phyloP scores from a whole-genome alignment of 352 stramenopile genomes.

The Phytophthora rubi region DNA sequence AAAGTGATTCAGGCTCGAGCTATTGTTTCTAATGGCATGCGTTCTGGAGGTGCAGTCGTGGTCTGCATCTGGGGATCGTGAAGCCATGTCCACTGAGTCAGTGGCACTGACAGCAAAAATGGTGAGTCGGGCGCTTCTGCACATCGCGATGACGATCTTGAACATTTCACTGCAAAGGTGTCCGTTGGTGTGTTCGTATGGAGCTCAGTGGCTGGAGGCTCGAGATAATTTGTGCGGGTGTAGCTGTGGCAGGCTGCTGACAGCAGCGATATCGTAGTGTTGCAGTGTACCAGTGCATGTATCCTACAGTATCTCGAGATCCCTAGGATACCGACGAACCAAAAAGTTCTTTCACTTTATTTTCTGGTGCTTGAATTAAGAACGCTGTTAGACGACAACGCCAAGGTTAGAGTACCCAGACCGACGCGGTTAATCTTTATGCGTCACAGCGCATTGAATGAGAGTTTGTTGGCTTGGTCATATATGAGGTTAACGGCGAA shows the following conservation, averaged over 20 bases:
- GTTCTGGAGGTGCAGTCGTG: conserved; percentile 6
- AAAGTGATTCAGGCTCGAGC: not conserved
- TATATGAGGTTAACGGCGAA: conserved; percentile 38
- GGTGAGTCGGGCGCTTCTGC: conserved; percentile 3
- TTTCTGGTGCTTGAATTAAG: not conserved
- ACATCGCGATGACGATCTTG: conserved; percentile 14
- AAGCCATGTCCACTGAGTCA: not conserved
- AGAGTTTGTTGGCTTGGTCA: conserved; percentile 19
- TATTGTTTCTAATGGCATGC: conserved; percentile 1
- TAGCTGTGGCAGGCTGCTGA: not conserved
- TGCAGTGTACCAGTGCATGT: too few relatives aligned
- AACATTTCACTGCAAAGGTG: conserved; percentile 1
- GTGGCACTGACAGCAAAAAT: conserved; percentile 6
- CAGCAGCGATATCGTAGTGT: not conserved
- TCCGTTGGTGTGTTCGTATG: not conserved
- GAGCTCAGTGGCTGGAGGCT: not conserved
- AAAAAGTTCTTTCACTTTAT: not conserved
- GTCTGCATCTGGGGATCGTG: not conserved
- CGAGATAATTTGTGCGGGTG: not conserved
- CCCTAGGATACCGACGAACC: not conserved
- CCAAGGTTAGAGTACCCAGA: not conserved
- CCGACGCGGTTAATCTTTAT: not conserved
- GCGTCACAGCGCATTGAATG: not conserved
- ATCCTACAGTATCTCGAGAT: not conserved
- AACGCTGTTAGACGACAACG: not conserved